phyloP scores from a whole-genome alignment of 257 asterid species.

The Sherardia arvensis region DNA sequence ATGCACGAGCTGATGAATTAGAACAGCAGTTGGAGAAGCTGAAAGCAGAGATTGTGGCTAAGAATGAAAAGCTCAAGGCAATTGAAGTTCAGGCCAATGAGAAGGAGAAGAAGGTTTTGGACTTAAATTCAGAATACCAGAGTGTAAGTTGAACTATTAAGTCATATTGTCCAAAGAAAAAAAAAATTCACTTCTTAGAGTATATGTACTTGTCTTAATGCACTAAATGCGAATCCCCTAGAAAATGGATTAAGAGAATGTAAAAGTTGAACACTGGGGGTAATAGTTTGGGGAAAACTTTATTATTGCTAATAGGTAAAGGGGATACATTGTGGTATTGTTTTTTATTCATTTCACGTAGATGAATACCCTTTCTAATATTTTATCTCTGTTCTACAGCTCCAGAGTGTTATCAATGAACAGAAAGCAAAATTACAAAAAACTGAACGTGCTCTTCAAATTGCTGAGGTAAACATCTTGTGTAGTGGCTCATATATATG shows the following conservation, averaged over 20 bases:
- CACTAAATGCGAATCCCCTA: neutral
- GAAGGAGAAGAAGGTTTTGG: constrained; percentile 49
- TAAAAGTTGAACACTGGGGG: neutral
- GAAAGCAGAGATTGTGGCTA: constrained; percentile 34
- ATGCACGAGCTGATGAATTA: constrained; percentile 58
- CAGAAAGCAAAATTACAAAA: constrained; percentile 71
- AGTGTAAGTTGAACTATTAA: constrained; percentile 32
- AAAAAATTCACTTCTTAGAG: neutral
- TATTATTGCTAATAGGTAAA: neutral
- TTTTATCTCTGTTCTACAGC: constrained; percentile 38
- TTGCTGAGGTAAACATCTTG: constrained; percentile 61
- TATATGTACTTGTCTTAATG: neutral
- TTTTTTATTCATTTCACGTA: neutral
- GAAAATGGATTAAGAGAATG: neutral
- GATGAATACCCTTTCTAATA: neutral
- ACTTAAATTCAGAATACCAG: constrained; percentile 41
- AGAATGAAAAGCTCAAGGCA: constrained; percentile 41
- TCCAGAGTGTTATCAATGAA: constrained; percentile 44
- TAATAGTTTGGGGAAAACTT: neutral
- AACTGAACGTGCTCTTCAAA: constrained; percentile 87
- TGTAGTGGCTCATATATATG: constrained; percentile 8
- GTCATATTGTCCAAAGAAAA: neutral
- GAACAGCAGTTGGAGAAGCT: constrained; percentile 63
- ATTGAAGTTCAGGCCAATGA: constrained; percentile 47
- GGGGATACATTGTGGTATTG: too few relatives aligned